Conservation (phyloP, 768 basidiomycete species). For the Suillus subaureus region DNA sequence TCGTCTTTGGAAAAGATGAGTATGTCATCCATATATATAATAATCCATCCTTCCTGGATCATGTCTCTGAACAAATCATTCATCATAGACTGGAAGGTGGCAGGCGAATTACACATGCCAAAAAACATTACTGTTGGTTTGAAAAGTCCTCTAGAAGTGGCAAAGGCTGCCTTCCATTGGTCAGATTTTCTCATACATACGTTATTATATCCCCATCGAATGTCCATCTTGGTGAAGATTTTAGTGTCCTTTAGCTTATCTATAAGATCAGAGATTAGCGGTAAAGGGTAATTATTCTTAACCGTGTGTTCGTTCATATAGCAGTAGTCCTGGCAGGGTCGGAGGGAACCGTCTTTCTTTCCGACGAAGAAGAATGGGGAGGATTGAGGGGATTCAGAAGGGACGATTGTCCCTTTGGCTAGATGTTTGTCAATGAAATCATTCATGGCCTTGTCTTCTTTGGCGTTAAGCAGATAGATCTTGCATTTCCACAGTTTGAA, state of each 20-base stretch:
- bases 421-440: no score
- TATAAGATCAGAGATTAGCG: conserved; percentile 8
- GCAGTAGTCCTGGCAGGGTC: background rate
- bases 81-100: conserved; percentile 31
- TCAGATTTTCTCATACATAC: background rate
- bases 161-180: background rate
- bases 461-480: no score
- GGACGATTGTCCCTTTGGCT: no score
- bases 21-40: no score
- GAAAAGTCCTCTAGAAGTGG: background rate
- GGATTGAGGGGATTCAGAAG: no score
- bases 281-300: conserved; percentile 5
- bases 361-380: conserved; percentile 17
- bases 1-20: no score
- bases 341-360: background rate
- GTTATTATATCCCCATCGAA: background rate
- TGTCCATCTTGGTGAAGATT: conserved; percentile 22
- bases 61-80: conserved; percentile 19
- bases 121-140: conserved; percentile 3
- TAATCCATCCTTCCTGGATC: conserved; percentile 22
- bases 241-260: conserved; percentile 13
- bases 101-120: conserved; percentile 17
- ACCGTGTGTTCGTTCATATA: conserved; percentile 11
- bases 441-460: no score
- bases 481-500: no score